Percentiles rank a stretch among this genome's conserved stretches.
phyloP scores from a whole-genome alignment of 1,284 basidiomycete species.

The Butyriboletus appendiculatus region DNA sequence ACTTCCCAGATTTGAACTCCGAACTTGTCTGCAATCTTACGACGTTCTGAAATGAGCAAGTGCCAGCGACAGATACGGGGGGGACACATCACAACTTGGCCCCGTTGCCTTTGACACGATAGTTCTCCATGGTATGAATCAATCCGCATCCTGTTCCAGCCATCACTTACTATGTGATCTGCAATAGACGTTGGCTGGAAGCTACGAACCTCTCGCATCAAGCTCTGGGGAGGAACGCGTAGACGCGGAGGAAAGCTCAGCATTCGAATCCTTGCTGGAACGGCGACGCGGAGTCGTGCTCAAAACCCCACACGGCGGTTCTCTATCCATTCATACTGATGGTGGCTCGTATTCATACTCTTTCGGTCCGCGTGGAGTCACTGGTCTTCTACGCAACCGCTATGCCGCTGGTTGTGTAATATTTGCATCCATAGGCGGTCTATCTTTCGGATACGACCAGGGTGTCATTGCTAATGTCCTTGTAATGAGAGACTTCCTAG shows the following conservation, averaged over 20 bases:
- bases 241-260: conserved; percentile 14
- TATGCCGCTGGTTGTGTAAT: conserved; percentile 64
- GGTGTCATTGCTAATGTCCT: conserved; percentile 81
- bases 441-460: conserved; percentile 80
- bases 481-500: conserved; percentile 75
- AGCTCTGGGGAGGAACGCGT: conserved; percentile 12
- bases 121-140: conserved; percentile 16
- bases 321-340: conserved; percentile 39
- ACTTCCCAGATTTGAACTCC: background rate
- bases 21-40: background rate
- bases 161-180: background rate
- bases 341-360: conserved; percentile 59
- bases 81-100: background rate
- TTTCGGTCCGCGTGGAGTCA: conserved; percentile 66
- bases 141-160: background rate
- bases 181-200: conserved; percentile 8
- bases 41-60: too few species aligned
- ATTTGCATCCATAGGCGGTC: conserved; percentile 75
- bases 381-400: conserved; percentile 62
- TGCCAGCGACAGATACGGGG: background rate
- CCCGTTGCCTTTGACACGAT: background rate
- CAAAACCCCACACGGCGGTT: conserved; percentile 28
- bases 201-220: conserved; percentile 22
- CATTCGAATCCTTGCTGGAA: conserved; percentile 19
- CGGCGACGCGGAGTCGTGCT: conserved; percentile 21